Percentiles rank a stretch among this genome's conserved stretches.
Evolutionary conservation across 768 basidiomycete species (phyloP).

Genomic region (Baorangia bicolor): DNA sequence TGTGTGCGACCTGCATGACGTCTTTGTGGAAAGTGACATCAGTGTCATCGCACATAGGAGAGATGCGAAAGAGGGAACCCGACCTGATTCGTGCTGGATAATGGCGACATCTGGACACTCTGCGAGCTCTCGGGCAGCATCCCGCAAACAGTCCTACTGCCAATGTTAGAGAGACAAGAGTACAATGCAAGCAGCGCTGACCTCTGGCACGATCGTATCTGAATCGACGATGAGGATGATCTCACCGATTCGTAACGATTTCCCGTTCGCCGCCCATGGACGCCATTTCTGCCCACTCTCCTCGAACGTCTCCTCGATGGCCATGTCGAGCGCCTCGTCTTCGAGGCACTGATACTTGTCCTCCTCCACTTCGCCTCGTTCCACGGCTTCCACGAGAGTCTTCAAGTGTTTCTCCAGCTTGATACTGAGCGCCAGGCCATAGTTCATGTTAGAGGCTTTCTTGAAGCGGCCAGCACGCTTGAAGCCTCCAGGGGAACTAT

Average conservation of each 20-base stretch:
- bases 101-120: conserved; percentile 86
- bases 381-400: conserved; percentile 46
- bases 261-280: conserved; percentile 79
- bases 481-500: conserved; percentile 22
- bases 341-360: conserved; percentile 46
- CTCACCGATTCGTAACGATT: conserved; percentile 72
- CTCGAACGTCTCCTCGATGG: conserved; percentile 70
- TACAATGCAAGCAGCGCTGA: conserved; percentile 4
- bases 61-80: conserved; percentile 3
- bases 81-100: conserved; percentile 86
- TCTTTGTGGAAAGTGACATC: conserved; percentile 40
- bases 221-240: conserved; percentile 85
- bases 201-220: conserved; percentile 84
- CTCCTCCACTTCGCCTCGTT: conserved; percentile 40
- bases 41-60: conserved; percentile 21
- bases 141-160: conserved; percentile 77
- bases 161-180: neutral
- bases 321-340: conserved; percentile 67
- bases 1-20: conserved; percentile 86
- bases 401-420: conserved; percentile 37
- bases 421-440: conserved; percentile 50
- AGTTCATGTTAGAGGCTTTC: conserved; percentile 93
- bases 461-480: conserved; percentile 78
- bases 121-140: conserved; percentile 81
- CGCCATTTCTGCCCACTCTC: conserved; percentile 57